Base-by-base conservation (phyloP, 495 filamentous ascomycete species). In the Physcia stellaris region DNA sequence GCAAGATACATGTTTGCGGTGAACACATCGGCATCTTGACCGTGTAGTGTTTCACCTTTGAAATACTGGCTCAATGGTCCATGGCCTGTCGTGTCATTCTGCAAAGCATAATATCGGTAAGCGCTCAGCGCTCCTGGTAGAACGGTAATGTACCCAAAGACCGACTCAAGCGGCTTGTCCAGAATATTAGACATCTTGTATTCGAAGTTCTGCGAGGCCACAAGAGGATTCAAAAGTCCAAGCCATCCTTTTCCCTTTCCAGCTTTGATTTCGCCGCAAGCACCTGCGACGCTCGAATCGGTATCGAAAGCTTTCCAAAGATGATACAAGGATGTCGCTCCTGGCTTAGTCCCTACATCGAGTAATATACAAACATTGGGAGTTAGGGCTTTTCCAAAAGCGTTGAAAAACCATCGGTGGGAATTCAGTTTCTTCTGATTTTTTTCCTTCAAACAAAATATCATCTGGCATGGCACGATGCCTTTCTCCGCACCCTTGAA, bases 171-270 rank as follows among this genome's bases (percentile, higher is more conserved):
- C 3, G 92, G 92, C 58, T 96, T 96, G 54, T 99, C 92, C 19
- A 99, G 67, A 51, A 99, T 99, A 45, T 96, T 99, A 5, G 84
- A 93, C 88, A 96, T 94, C 63, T 99, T 99, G 68, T 99, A 99
- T 59, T 99, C 92, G 49, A 96, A 99, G 51, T 99, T 96, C 57
- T 99, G 92, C 32, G 83, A 87, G 0, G 92, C 92, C 6, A 99
- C 86, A 2, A 99, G 70, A 1, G 92, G 92, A 53, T 96, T 96
- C 28, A 99, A 63, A 16, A 99, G 71, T 16, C 86, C 84, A 12
- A 79, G 62, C 59, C 79, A 83, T 19, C 65, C 75, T 49, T 79
- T 83, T 9, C 90, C 90, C 50, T 92, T 95, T 54, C 86, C 87
- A 4, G 92, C 92, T 55, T 82, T 90, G 58, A 96, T 96, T 63